Evolutionary conservation across 495 filamentous ascomycete species (phyloP).

Genomic region (Aspergillus avenaceus): DNA sequence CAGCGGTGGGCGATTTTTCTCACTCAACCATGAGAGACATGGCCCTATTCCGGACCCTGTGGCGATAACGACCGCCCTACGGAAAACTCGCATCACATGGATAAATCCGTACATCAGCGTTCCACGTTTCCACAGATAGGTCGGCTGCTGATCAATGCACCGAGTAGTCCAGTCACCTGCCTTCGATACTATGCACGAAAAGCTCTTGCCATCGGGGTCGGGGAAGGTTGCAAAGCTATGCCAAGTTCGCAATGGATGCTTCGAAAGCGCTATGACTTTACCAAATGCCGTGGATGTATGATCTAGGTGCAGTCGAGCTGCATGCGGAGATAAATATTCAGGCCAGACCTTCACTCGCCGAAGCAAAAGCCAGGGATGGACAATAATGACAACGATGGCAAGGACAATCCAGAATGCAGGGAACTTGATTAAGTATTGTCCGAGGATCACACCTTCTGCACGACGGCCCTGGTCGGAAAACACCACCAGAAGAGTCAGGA

Average conservation of each 20-base stretch:
- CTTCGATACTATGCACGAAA: conserved; percentile 71
- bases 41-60: conserved; percentile 82
- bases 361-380: conserved; percentile 40
- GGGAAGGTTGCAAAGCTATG: conserved; percentile 79
- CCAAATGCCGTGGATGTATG: conserved; percentile 46
- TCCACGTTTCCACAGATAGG: conserved; percentile 41
- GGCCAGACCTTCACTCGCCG: conserved; percentile 52
- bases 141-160: conserved; percentile 58
- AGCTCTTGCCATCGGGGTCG: conserved; percentile 38
- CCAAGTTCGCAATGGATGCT: conserved; percentile 65
- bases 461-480: conserved; percentile 31
- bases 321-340: conserved; percentile 65
- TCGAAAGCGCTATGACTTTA: conserved; percentile 44
- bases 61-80: conserved; percentile 65
- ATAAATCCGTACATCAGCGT: conserved; percentile 64
- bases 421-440: conserved; percentile 30
- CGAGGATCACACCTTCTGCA: conserved; percentile 20
- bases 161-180: conserved; percentile 78
- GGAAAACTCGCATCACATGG: conserved; percentile 67
- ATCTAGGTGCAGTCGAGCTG: conserved; percentile 66
- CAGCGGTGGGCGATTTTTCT: conserved; percentile 42
- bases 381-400: conserved; percentile 30
- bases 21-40: conserved; percentile 46
- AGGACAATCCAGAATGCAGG: conserved; percentile 44
- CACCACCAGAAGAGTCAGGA: conserved; percentile 34